These are phyloP conservation scores for Xylariaceae sp. DNA, from an alignment of 2,329 filamentous ascomycete species.

Conservation along the genomic window DNA sequence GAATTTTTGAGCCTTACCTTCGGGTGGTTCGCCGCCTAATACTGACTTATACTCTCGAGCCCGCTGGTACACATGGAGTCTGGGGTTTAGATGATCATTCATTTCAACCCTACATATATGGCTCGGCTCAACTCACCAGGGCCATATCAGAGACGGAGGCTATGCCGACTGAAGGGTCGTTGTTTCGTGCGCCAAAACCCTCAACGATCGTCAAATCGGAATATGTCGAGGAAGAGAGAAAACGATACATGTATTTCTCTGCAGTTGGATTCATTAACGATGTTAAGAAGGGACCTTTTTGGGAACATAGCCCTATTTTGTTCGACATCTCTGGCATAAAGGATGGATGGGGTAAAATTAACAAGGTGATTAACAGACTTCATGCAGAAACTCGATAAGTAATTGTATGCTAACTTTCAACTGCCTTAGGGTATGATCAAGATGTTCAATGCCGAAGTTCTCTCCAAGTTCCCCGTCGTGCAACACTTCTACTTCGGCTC, in stretches of 20 bases:
- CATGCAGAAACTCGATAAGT: background rate
- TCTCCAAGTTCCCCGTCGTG: slow-evolving; percentile 97
- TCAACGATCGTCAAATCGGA: slow-evolving; percentile 61
- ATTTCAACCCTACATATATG: slow-evolving; percentile 91
- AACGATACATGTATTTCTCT: slow-evolving; percentile 83
- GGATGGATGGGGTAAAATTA: slow-evolving; percentile 97
- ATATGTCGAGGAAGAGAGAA: slow-evolving; percentile 62
- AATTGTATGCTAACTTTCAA: background rate
- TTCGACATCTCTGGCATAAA: slow-evolving; percentile 91
- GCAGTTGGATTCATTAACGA: slow-evolving; percentile 96
- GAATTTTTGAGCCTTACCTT: slow-evolving; percentile 75
- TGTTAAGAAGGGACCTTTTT: slow-evolving; percentile 94
- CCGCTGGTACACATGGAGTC: slow-evolving; percentile 92
- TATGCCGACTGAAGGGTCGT: slow-evolving; percentile 75
- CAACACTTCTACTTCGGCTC: slow-evolving; percentile 88
- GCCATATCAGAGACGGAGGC: slow-evolving; percentile 60
- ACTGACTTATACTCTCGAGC: slow-evolving; percentile 85
- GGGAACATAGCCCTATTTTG: slow-evolving; percentile 91
- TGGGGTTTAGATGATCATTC: slow-evolving; percentile 99
- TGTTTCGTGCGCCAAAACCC: slow-evolving; percentile 66
- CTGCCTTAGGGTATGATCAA: slow-evolving; percentile 90
- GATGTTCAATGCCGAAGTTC: slow-evolving; percentile 96
- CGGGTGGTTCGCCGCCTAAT: slow-evolving; percentile 75
- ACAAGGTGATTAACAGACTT: slow-evolving; percentile 54
- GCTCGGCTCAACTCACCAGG: slow-evolving; percentile 82